Base-by-base conservation (phyloP, 306 rosid genomes). In the Morella rubra region DNA sequence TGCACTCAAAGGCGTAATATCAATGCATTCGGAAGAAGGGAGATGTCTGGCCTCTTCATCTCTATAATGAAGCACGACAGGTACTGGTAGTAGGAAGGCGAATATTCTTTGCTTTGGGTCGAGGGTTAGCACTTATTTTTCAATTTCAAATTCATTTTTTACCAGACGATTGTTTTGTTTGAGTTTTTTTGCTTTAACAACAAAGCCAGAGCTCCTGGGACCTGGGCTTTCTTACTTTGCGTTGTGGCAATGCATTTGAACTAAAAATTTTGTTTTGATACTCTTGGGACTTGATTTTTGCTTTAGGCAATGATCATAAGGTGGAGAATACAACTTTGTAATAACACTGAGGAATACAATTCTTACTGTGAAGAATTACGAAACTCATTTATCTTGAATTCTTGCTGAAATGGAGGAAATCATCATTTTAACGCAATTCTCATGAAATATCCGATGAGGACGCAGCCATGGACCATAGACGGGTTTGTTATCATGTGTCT, bases 1-100 rank as follows among this genome's bases (percentile, higher is more conserved):
- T 74, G 37, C 84, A 80, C 73, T 59, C 58, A 50, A 82, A 77
- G 76, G 73, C 7, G 77, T 74, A 52, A 69, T 52, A 44, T 60
- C 50, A 56, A 32, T 32, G 9, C 50, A 66, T 16, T 66, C 42
- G 18, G 15, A 41, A 42, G 71, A 66, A 42, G 50, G 10, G 20
- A 42, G 42, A 66, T 7, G 11, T 42, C 71, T 0, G 16, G 50
- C 51, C 47, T 42, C 27, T 42, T 49, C 22, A 42, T 66, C 42
- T 66, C 71, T 66, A 41, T 42, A 37, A 9, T 66, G 51, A 66
- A 41, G 50, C 50, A 61, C 3, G 68, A 8, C 41, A 44, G 46
- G 50, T 10, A 8, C 18, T n/a, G 22, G 50, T 10, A 6, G 50
- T 42, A 8, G 49, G 22, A 18, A 42, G 37, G 37, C 37, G 37